Evolutionary conservation across 805 yeast species (phyloP).

Genomic region (Candida nanaspora): DNA sequence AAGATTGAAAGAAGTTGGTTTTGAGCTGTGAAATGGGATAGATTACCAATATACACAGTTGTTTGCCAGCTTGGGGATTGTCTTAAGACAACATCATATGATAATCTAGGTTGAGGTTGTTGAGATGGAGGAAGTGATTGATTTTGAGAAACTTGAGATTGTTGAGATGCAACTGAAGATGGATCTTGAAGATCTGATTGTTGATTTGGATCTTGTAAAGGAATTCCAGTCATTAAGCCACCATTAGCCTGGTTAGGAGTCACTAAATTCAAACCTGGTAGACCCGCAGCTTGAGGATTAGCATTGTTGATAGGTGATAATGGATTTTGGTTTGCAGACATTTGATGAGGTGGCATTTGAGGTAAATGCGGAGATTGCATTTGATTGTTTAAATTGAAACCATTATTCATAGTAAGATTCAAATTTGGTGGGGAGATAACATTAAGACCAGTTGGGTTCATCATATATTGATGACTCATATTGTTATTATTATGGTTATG

Average conservation of each 20-base stretch:
- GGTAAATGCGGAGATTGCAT: neutral
- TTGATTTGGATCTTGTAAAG: slow-evolving; percentile 13
- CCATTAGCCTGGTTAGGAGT: no score
- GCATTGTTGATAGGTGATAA: neutral
- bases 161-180: neutral
- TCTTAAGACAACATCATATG: slow-evolving; percentile 63
- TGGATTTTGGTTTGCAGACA: no score
- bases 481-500: neutral
- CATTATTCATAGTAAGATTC: slow-evolving; percentile 4
- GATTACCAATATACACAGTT: slow-evolving; percentile 81
- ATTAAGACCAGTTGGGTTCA: neutral
- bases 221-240: no score
- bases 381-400: neutral
- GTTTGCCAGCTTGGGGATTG: slow-evolving; percentile 81
- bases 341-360: no score
- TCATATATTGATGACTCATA: neutral
- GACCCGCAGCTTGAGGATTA: neutral
- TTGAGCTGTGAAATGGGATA: slow-evolving; percentile 71
- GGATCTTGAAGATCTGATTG: no score
- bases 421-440: slow-evolving; percentile 8
- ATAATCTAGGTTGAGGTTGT: neutral
- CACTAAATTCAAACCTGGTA: neutral
- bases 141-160: neutral
- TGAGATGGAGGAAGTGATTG: neutral
- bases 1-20: slow-evolving; percentile 65